Base-by-base conservation (phyloP, 768 basidiomycete genomes). In the Hydnum rufescens region DNA sequence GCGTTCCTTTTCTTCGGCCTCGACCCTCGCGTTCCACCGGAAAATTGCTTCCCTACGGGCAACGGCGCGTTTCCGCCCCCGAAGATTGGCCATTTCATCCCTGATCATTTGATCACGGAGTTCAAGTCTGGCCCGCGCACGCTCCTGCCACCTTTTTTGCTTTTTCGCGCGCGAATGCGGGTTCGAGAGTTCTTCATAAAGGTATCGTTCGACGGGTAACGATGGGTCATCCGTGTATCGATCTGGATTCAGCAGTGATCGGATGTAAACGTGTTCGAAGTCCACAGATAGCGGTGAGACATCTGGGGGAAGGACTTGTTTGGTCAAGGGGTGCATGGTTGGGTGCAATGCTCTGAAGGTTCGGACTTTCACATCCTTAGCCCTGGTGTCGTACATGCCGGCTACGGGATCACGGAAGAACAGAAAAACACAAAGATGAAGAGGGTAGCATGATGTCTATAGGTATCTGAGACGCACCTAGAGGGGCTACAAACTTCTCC, bases 161-260 rank as follows among this genome's bases (percentile, higher is more conserved):
- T 82, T 86, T 70, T 83, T 86, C 5, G 84, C 81, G 19, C 82
- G 78, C 8, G 81, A 76, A 60, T 86, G 80, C 25, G 84, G 84
- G 63, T 87, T 86, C 26, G 82, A 71, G 34, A 89, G 74, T 60
- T 89, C 86, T 55, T 73, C 72, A 43, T 67, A 61, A 53, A 89
- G 65, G 60, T 76, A 75, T 23, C 72, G 60, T 61, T 89, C 86
- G 54, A 83, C 70, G 8, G 82, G 80, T 5, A 69, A 66, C 13
- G 70, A 64, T 6, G 71, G 44, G 71, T 60, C n/a, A 62, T 59
- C 28, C 65, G 64, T 26, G 60, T 60, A 6, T 70, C 67, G 51
- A 71, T 71, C 42, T 63, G 63, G 8, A 13, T 47, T 16, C 26
- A 26, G 48, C 29, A 71, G 58, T 25, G 73, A 70, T 53, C 74